Evolutionary conservation across 106 monocot species (phyloP).

Genomic region (Triglochin maritima): DNA sequence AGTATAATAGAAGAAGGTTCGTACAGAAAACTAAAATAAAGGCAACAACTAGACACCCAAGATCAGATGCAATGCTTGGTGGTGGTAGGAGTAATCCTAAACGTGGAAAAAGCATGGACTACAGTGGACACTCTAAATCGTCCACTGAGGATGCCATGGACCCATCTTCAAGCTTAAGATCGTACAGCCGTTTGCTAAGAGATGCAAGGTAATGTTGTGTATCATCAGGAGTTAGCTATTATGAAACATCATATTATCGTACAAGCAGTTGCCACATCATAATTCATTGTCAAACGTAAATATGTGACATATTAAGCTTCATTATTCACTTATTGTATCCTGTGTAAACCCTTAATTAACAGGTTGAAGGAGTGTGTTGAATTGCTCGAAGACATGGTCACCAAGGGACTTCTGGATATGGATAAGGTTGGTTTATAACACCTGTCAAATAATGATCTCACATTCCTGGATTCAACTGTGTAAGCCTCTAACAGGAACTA

Average conservation of each 20-base stretch:
- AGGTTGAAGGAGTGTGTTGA: conserved; percentile 75
- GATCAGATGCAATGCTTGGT: background rate
- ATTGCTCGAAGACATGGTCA: conserved; percentile 56
- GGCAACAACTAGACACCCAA: background rate
- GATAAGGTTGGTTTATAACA: conserved; percentile 44
- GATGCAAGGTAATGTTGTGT: conserved; percentile 3
- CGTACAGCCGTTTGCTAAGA: conserved; percentile 7
- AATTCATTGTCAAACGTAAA: background rate
- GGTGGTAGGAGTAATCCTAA: background rate
- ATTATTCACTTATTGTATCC: background rate
- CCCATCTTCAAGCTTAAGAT: background rate
- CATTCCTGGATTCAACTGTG: background rate
- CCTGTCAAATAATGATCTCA: background rate
- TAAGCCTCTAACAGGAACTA: conserved; percentile 2
- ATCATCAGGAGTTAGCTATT: background rate
- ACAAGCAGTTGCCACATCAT: background rate
- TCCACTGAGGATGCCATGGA: background rate
- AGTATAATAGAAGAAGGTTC: background rate
- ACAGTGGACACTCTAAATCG: background rate
- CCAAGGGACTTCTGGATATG: conserved; percentile 75
- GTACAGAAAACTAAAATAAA: background rate
- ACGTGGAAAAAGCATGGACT: background rate
- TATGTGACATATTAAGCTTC: background rate
- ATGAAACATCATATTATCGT: background rate
- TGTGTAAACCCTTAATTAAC: conserved; percentile 1